Conservation (phyloP, 768 basidiomycete species). For the Leccinum subgranulosum region DNA sequence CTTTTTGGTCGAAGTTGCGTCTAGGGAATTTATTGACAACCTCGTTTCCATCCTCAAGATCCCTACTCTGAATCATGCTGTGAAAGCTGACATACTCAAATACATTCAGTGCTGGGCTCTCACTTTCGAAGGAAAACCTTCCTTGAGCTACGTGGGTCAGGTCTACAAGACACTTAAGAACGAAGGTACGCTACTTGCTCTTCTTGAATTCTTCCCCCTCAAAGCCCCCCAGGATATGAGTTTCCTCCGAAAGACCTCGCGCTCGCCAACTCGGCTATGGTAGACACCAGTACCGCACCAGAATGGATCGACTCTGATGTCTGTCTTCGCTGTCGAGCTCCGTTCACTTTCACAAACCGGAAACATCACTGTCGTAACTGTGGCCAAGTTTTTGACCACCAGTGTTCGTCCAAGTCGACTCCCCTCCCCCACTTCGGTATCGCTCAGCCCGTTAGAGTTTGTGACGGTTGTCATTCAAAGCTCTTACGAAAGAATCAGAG, state of each 20-base stretch:
- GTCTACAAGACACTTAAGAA: constrained; percentile 72
- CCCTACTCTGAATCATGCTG: constrained; percentile 72
- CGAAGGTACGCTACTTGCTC: constrained; percentile 56
- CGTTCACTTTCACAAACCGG: constrained; percentile 93
- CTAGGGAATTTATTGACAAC: constrained; percentile 92
- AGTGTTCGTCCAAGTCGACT: constrained; percentile 82
- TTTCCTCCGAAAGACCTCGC: constrained; percentile 81
- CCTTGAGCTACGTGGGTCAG: constrained; percentile 71
- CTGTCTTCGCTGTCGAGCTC: constrained; percentile 86
- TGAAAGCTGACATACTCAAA: constrained; percentile 74
- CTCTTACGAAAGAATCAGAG: constrained; percentile 62
- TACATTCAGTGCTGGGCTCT: constrained; percentile 92
- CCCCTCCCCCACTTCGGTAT: constrained; percentile 93
- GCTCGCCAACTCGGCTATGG: constrained; percentile 75
- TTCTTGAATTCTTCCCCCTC: background rate
- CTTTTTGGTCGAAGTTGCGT: constrained; percentile 80
- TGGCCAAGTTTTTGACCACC: constrained; percentile 93
- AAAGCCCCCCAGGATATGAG: constrained; percentile 53
- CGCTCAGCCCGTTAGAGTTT: constrained; percentile 87
- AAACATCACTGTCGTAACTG: constrained; percentile 99
- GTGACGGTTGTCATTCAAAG: constrained; percentile 86
- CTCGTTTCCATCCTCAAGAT: constrained; percentile 85
- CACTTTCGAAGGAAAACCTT: constrained; percentile 79
- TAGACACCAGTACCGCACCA: constrained; percentile 87
- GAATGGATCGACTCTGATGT: constrained; percentile 98